phyloP scores from a whole-genome alignment of 1,284 basidiomycete species.

The Apiotrichum domesticum region DNA sequence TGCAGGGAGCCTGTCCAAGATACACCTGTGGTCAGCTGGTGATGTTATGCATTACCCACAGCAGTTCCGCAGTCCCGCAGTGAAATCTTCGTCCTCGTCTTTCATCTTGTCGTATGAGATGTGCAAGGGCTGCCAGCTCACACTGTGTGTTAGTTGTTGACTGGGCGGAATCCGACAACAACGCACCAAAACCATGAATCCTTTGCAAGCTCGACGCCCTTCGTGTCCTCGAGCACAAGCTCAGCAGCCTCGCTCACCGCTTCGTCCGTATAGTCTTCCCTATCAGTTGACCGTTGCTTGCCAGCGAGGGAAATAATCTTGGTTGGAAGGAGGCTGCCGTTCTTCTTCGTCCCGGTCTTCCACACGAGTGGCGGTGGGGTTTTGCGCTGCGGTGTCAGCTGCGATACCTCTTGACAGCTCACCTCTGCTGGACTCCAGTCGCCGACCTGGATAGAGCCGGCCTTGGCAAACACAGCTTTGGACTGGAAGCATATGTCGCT shows the following conservation, averaged over 20 bases:
- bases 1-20: slow-evolving; percentile 26
- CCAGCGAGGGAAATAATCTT: slow-evolving; percentile 16
- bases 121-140: slow-evolving; percentile 11
- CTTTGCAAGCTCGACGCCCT: slow-evolving; percentile 6
- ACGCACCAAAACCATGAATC: slow-evolving; percentile 32
- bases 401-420: slow-evolving; percentile 1
- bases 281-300: slow-evolving; percentile 17
- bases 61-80: slow-evolving; percentile 17
- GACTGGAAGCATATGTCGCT: slow-evolving; percentile 30
- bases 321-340: slow-evolving; percentile 17
- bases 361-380: slow-evolving; percentile 25
- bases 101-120: slow-evolving; percentile 29
- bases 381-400: slow-evolving; percentile 7
- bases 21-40: slow-evolving; percentile 22
- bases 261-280: slow-evolving; percentile 25
- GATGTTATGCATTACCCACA: slow-evolving; percentile 16
- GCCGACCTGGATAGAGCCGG: slow-evolving; percentile 29
- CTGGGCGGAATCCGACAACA: not conserved
- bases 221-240: slow-evolving; percentile 21
- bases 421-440: slow-evolving; percentile 36
- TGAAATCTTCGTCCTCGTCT: slow-evolving; percentile 23
- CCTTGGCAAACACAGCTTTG: slow-evolving; percentile 21
- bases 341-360: slow-evolving; percentile 28
- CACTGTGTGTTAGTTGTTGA: slow-evolving; percentile 1
- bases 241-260: slow-evolving; percentile 6